Evolutionary conservation across 345 rosid genomes (phyloP).

Genomic region (Aquilaria sinensis): DNA sequence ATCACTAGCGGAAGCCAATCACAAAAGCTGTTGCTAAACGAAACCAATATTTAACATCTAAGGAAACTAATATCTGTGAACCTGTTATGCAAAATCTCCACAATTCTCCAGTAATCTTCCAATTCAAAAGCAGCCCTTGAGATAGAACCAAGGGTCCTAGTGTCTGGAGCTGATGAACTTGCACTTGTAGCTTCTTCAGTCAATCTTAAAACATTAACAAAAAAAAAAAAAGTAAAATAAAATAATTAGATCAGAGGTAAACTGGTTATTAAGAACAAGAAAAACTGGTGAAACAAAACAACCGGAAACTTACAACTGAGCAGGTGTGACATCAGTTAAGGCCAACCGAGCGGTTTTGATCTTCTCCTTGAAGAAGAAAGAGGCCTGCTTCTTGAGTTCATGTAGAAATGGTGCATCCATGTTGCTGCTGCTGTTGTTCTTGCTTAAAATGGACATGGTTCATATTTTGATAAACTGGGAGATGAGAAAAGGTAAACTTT

Average conservation of each 20-base stretch:
- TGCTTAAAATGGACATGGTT: constrained; percentile 53
- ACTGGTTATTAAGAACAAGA: neutral
- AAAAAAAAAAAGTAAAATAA: neutral
- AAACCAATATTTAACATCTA: too few species aligned
- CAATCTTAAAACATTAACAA: constrained; percentile 36
- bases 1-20: too few species aligned
- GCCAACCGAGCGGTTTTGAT: constrained; percentile 84
- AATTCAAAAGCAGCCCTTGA: constrained; percentile 92
- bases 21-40: too few species aligned
- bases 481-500: too few species aligned
- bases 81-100: constrained; percentile 77
- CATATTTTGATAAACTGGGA: neutral
- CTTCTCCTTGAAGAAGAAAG: constrained; percentile 90
- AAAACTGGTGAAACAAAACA: neutral
- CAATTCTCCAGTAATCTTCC: constrained; percentile 79
- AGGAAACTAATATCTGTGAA: constrained; percentile 9
- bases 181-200: constrained; percentile 79
- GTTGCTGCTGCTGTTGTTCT: constrained; percentile 28
- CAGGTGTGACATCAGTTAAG: constrained; percentile 85
- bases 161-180: constrained; percentile 57
- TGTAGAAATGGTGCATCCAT: constrained; percentile 51
- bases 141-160: constrained; percentile 56
- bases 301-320: constrained; percentile 37
- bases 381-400: constrained; percentile 86
- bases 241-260: constrained; percentile 13